phyloP scores from a whole-genome alignment of 2,329 filamentous ascomycete genomes.

The Trichoderma harzianum region DNA sequence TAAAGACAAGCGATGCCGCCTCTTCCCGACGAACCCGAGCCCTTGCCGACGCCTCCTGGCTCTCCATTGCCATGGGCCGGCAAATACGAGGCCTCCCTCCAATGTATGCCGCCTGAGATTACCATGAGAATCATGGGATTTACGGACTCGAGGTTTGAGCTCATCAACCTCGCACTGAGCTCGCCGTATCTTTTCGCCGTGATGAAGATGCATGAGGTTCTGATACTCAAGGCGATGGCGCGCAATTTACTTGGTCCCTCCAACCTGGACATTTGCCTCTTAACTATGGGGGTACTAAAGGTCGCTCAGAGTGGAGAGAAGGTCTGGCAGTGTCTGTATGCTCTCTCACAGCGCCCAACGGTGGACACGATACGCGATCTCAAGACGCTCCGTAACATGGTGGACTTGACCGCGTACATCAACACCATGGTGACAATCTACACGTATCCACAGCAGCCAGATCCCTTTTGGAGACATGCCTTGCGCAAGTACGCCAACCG shows the following conservation, averaged over 20 bases:
- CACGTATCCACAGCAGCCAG: neutral
- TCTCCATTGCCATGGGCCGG: neutral
- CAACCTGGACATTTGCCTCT: slow-evolving; percentile 4
- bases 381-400: slow-evolving; percentile 3
- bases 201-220: neutral
- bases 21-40: neutral
- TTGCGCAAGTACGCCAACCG: slow-evolving; percentile 3
- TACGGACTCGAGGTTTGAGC: neutral
- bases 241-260: neutral
- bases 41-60: neutral
- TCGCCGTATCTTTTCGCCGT: neutral
- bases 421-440: neutral
- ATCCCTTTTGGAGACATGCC: neutral
- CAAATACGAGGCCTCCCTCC: neutral
- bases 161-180: neutral
- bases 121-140: neutral
- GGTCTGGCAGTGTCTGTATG: slow-evolving; percentile 1
- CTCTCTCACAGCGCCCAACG: neutral
- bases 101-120: neutral
- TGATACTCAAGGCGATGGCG: slow-evolving; percentile 1
- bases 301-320: neutral
- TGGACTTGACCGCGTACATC: neutral
- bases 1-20: neutral
- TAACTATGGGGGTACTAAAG: slow-evolving; percentile 6
- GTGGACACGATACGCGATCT: slow-evolving; percentile 1